Base-by-base conservation (phyloP, 495 filamentous ascomycete species). In the Parathielavia hyrcaniae region DNA sequence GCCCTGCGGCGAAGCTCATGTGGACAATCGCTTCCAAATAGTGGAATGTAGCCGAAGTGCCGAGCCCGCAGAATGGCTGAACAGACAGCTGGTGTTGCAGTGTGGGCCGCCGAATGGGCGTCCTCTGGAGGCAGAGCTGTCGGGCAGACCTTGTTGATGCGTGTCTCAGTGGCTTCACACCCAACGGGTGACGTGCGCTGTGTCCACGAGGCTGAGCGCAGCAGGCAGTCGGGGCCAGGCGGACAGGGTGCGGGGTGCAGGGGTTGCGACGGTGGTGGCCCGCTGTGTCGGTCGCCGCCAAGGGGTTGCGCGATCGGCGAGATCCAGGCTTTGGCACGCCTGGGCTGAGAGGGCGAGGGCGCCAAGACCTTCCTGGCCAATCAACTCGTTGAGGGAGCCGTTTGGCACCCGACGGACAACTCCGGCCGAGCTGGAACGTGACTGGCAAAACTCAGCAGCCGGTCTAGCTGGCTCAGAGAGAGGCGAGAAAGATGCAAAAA, bases 191-290 rank as follows among this genome's bases (percentile, higher is more conserved):
- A 69, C 65, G 67, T 69, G 66, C 64, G 55, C 53, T 51, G 65
- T 51, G 65, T 54, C 51, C 69, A 71, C 69, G 69, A 68, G 69
- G 69, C 67, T 69, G 69, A 70, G 69, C 46, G 56, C 19, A 40
- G 30, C 35, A 57, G 65, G 67, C 62, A 60, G 63, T 61, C 67
- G 60, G 59, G 43, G 61, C 62, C 64, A 70, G 68, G 68, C 55
- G 64, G 66, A 65, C 68, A 70, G 67, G 67, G 62, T 47, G 53
- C 50, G 61, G 63, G 56, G 58, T 54, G 50, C 22, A 50, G 50
- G 38, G 50, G 44, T 19, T 26, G 55, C 34, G 53, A 53, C 41
- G 63, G 57, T 57, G 53, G 60, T 63, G 62, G 64, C 56, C 68
- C 58, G 66, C 53, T 47, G 59, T 64, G 58, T 62, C 64, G 67